Evolutionary conservation across 1,139 yeast species (phyloP).

Genomic region (Taphrina pruni): DNA sequence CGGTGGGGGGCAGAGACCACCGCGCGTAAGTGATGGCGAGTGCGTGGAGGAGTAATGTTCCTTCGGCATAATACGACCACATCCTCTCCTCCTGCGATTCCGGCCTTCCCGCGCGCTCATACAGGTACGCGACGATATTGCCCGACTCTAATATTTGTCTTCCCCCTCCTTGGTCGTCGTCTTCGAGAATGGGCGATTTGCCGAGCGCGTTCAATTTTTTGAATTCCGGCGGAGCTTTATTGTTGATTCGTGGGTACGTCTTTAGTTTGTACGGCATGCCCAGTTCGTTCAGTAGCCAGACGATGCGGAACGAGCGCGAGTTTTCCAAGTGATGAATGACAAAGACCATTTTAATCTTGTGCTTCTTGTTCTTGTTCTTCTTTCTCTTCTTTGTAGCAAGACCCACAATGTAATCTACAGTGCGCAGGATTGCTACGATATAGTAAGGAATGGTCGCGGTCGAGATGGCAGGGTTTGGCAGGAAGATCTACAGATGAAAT

Average conservation of each 20-base stretch:
- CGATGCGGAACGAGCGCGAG: conserved; percentile 61
- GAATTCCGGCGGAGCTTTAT: conserved; percentile 56
- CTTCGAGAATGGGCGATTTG: conserved; percentile 62
- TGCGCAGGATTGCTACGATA: no score
- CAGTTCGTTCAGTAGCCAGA: conserved; percentile 64
- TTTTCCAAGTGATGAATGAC: conserved; percentile 53
- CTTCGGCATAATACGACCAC: conserved; percentile 63
- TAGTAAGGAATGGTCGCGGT: no score
- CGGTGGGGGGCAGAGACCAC: conserved; percentile 15
- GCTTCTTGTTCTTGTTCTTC: no score
- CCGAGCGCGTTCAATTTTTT: conserved; percentile 64
- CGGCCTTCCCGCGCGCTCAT: conserved; percentile 50
- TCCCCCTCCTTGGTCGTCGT: conserved; percentile 48
- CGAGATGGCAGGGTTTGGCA: no score
- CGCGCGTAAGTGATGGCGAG: conserved; percentile 35
- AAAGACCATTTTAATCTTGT: background rate
- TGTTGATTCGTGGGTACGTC: conserved; percentile 46
- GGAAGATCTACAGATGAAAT: background rate
- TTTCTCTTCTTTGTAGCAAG: no score
- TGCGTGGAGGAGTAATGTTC: conserved; percentile 58
- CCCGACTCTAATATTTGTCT: conserved; percentile 49
- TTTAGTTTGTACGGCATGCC: conserved; percentile 61
- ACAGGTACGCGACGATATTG: conserved; percentile 49
- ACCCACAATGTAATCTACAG: no score
- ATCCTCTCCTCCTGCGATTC: conserved; percentile 49